Base-by-base conservation (phyloP, 1,139 yeast genomes). In the Magnusiomyces tetraspermus region DNA sequence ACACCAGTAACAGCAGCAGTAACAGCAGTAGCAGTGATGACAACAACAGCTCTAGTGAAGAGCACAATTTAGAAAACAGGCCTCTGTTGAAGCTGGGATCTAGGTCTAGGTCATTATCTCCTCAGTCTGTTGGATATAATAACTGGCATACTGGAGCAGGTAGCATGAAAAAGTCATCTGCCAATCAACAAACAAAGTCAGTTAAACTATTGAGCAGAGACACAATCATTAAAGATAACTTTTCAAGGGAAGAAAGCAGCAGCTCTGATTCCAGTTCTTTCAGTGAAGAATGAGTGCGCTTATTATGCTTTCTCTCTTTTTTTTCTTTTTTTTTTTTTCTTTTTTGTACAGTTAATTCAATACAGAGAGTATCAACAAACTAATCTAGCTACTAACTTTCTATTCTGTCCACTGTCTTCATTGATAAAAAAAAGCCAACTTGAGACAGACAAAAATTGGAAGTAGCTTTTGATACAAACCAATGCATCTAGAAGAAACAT, bases 131-230 rank as follows among this genome's bases (percentile, higher is more conserved):
- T 5, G 10, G 17, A 3, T 38, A 38, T 19, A 38, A 19, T 17
- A 33, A 33, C 17, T 15, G 38, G n/a, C n/a, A 33, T 38, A 38
- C 42, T 4, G 42, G 42, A 6, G 24, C 42, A 5, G 42, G 42
- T 3, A 38, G 42, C 42, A 19, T 38, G 15, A 38, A 38, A 21
- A 38, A 38, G 42, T 17, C 42, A 3, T 43, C 46, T 2, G 15
- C 46, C 3, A 26, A 43, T 10, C 23, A 26, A 23, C 46, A 43
- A 36, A 28, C 46, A 19, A 46, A 46, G 41, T 46, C 49, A 2
- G 49, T 46, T 21, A 46, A 46, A 21, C 49, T 46, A 4, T 23
- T 46, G 41, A 46, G 49, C 21, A 23, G 49, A 22, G 49, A 46
- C n/a, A 46, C 42, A 31, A 46, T 46, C 17, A 46, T 46, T 22